These are phyloP conservation scores for Stephanodiscus minutulus DNA, from an alignment of 108 stramenopile genomes.

Conservation along the genomic window DNA sequence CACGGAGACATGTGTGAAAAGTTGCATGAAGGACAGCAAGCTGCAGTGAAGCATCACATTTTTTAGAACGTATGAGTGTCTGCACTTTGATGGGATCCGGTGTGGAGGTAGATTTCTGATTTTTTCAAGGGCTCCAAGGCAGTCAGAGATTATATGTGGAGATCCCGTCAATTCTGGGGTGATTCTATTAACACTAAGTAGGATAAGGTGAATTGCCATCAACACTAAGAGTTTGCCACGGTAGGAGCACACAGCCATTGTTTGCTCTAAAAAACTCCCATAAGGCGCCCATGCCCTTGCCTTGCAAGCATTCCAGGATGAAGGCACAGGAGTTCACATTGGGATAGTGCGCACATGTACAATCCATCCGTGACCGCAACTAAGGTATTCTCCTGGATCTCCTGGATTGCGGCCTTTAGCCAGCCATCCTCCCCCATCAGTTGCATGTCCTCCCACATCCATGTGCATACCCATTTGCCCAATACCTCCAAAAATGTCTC, in stretches of 20 bases:
- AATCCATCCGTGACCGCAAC: no score
- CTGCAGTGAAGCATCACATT: constrained; percentile 4
- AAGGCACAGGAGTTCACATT: no score
- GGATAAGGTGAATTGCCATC: neutral
- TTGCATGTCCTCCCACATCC: constrained; percentile 6
- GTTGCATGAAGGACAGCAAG: neutral
- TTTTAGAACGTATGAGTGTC: constrained; percentile 21
- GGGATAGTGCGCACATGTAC: no score
- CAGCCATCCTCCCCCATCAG: no score
- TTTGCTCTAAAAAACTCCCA: constrained; percentile 8
- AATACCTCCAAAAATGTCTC: constrained; percentile 13
- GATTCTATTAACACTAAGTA: neutral
- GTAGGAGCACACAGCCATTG: neutral
- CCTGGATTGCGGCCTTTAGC: no score
- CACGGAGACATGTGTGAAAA: neutral
- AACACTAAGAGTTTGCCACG: constrained; percentile 2
- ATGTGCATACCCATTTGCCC: constrained; percentile 2
- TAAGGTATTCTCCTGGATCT: no score
- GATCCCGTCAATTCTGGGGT: neutral
- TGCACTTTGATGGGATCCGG: neutral
- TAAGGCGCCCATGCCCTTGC: no score
- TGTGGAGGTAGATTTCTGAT: neutral
- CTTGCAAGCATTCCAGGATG: no score
- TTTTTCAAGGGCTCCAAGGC: neutral
- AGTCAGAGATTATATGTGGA: no score